Evolutionary conservation across 805 yeast species (phyloP).

Genomic region (Ogataea saltuana): DNA sequence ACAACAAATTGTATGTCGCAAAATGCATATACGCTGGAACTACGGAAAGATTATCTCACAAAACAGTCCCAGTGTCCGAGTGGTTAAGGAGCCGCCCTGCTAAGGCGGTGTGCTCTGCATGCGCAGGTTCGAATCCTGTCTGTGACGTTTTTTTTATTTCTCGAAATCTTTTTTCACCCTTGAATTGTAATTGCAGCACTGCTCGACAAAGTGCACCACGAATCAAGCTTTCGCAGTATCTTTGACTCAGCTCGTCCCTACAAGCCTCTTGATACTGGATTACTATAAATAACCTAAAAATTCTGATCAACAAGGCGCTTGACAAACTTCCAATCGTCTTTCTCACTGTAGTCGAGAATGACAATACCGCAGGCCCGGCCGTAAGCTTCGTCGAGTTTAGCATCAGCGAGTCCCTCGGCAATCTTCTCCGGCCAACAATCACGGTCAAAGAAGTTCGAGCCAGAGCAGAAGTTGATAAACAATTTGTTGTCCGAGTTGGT

Average conservation of each 20-base stretch:
- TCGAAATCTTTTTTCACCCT: too few species aligned
- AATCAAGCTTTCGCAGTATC: too few species aligned
- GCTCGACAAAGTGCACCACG: too few species aligned
- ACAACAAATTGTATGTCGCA: constrained; percentile 1
- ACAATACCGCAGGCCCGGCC: constrained; percentile 62
- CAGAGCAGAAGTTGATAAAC: constrained; percentile 72
- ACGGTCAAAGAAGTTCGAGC: constrained; percentile 68
- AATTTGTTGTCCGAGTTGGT: constrained; percentile 53
- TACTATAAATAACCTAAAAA: constrained; percentile 30
- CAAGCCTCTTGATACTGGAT: too few species aligned
- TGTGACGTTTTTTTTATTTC: constrained; percentile 69
- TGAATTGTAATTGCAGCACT: too few species aligned
- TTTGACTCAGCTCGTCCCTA: too few species aligned
- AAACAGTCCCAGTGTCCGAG: constrained; percentile 63
- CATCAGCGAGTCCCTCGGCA: constrained; percentile 49
- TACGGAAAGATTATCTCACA: not conserved
- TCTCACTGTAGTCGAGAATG: constrained; percentile 67
- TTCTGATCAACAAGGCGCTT: constrained; percentile 54
- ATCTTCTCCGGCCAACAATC: constrained; percentile 75
- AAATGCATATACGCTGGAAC: not conserved
- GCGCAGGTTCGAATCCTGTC: constrained; percentile 99
- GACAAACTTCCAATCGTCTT: constrained; percentile 58
- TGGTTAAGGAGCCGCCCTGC: constrained; percentile 79
- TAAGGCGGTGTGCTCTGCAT: constrained; percentile 88
- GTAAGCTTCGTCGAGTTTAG: constrained; percentile 48